A percentile compares a stretch with the other conserved stretches of the same genome.
Evolutionary conservation across 345 rosid genomes (phyloP).

Genomic region (Citrus cavaleriei): DNA sequence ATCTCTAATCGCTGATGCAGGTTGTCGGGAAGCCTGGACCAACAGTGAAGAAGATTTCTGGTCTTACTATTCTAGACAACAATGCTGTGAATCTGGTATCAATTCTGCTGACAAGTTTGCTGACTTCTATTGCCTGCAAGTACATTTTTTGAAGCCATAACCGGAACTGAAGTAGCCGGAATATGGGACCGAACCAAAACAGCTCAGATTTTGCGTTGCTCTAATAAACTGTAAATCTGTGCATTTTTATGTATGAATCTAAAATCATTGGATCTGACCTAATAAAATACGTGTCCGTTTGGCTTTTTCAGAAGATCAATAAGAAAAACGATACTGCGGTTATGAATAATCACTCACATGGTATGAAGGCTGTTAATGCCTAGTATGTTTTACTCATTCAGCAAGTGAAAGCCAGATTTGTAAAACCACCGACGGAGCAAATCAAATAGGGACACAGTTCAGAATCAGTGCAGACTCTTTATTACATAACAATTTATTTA

Average conservation of each 20-base stretch:
- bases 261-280: neutral
- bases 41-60: slow-evolving; percentile 86
- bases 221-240: neutral
- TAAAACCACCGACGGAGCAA: neutral
- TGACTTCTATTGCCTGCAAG: slow-evolving; percentile 53
- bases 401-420: neutral
- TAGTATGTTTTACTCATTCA: too few relatives aligned
- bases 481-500: neutral
- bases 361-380: neutral
- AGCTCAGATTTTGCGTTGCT: neutral
- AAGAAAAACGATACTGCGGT: neutral
- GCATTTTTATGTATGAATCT: too few relatives aligned
- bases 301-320: neutral
- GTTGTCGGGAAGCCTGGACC: slow-evolving; percentile 92
- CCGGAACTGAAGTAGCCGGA: neutral
- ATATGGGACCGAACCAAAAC: neutral
- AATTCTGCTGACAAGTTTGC: slow-evolving; percentile 50
- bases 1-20: slow-evolving; percentile 35
- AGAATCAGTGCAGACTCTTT: neutral
- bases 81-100: slow-evolving; percentile 86
- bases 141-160: slow-evolving; percentile 58
- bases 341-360: neutral
- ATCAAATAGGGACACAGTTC: neutral
- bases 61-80: slow-evolving; percentile 82
- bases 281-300: neutral